Percentiles rank a stretch among this genome's conserved stretches.
Conservation (phyloP, 345 rosid genomes). For the Arabis alpina region DNA sequence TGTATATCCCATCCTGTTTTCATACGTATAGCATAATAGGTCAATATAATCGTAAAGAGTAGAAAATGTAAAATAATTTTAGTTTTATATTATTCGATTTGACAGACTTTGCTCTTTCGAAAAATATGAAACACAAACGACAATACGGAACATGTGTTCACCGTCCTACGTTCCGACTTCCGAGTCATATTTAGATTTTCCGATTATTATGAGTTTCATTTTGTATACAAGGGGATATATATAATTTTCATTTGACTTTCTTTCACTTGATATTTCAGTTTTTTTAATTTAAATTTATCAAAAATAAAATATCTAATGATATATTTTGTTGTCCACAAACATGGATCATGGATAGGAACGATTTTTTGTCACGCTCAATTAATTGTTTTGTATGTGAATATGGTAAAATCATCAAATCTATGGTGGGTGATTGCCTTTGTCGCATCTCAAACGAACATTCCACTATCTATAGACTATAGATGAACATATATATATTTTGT, state of each 20-base stretch:
- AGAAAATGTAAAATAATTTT: too few species aligned
- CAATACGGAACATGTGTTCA: background rate
- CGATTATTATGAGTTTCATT: background rate
- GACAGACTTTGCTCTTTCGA: background rate
- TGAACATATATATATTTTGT: background rate
- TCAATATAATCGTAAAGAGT: too few species aligned
- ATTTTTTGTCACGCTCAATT: conserved; percentile 3
- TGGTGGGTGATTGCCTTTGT: conserved; percentile 14
- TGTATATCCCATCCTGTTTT: too few species aligned
- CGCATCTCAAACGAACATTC: conserved; percentile 26
- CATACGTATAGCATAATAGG: too few species aligned
- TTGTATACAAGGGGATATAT: too few species aligned
- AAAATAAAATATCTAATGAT: background rate
- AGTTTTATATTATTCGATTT: background rate
- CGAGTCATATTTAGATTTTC: background rate
- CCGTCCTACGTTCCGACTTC: background rate
- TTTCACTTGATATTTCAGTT: background rate
- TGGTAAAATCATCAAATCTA: conserved; percentile 26
- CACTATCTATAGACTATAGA: background rate
- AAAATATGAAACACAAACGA: background rate
- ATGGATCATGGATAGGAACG: conserved; percentile 6
- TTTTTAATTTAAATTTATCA: background rate
- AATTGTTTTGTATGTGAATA: conserved; percentile 11
- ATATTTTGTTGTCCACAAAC: conserved; percentile 4
- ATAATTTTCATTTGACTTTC: too few species aligned